These are phyloP conservation scores for Cercospora citrullina DNA, from an alignment of 2,329 filamentous ascomycete species.

Conservation along the genomic window DNA sequence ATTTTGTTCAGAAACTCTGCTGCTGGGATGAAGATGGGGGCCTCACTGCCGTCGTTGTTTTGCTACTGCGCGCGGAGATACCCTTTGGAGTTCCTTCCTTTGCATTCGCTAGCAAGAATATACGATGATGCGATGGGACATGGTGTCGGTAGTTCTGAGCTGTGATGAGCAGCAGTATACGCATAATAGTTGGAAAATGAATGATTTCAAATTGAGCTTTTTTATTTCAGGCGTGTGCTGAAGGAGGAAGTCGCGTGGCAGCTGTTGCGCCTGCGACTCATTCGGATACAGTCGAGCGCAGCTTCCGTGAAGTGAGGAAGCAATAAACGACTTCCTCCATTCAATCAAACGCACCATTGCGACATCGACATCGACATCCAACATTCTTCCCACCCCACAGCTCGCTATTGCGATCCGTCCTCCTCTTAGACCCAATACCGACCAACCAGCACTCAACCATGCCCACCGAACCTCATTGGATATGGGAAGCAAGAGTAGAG, in stretches of 20 bases:
- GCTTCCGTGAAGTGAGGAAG: background rate
- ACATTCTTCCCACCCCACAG: too few relatives aligned
- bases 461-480: too few relatives aligned
- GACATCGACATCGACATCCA: too few relatives aligned
- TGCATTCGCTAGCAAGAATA: constrained; percentile 10
- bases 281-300: background rate
- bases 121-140: background rate
- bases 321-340: too few relatives aligned
- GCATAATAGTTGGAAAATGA: background rate
- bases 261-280: background rate
- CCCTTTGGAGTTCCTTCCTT: constrained; percentile 16
- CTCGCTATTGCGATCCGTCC: too few relatives aligned
- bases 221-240: background rate
- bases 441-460: too few relatives aligned
- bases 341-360: too few relatives aligned
- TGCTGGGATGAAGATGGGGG: constrained; percentile 20
- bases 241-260: background rate
- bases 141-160: background rate
- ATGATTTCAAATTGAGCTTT: background rate
- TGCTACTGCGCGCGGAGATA: constrained; percentile 21
- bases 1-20: constrained; percentile 4
- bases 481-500: too few relatives aligned
- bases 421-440: too few relatives aligned
- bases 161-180: background rate
- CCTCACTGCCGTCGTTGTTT: constrained; percentile 14